A percentile compares a stretch with the other conserved stretches of the same genome.
These are phyloP conservation scores for Cystoisospora suis DNA, from an alignment of 169 alveolate species.

Conservation along the genomic window DNA sequence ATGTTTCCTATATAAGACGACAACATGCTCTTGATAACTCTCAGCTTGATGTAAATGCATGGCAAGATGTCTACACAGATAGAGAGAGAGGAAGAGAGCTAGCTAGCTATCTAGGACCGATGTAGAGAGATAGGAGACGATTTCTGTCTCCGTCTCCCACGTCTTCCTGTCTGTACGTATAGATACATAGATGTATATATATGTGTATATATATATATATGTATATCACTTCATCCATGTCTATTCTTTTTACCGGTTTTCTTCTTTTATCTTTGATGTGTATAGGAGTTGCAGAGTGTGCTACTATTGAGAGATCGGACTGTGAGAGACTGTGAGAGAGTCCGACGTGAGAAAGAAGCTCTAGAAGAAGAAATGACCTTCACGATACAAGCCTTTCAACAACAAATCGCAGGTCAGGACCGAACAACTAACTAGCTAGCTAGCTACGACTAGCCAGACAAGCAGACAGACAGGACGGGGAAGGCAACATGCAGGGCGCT, in stretches of 20 bases:
- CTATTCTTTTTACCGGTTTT: background rate
- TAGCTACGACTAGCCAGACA: too few species aligned
- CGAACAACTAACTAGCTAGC: too few species aligned
- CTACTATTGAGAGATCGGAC: background rate
- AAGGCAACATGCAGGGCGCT: too few species aligned
- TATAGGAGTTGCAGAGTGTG: background rate
- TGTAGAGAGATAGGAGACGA: background rate
- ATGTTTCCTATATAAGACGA: too few species aligned
- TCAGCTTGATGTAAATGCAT: too few species aligned
- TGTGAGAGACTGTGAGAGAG: slow-evolving; percentile 2
- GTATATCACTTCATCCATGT: background rate
- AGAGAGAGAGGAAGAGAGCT: background rate
- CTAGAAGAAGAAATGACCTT: slow-evolving; percentile 35
- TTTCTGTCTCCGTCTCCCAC: too few species aligned
- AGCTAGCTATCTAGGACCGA: background rate
- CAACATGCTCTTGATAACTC: too few species aligned
- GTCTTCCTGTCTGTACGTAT: too few species aligned
- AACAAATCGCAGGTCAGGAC: background rate
- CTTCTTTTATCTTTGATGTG: background rate
- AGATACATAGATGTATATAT: background rate
- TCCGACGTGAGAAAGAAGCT: background rate
- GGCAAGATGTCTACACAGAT: too few species aligned
- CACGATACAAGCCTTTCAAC: slow-evolving; percentile 4
- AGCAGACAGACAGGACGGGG: too few species aligned
- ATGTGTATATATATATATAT: background rate